phyloP scores from a whole-genome alignment of 2,329 filamentous ascomycete genomes.

The Dendryphion nanum region DNA sequence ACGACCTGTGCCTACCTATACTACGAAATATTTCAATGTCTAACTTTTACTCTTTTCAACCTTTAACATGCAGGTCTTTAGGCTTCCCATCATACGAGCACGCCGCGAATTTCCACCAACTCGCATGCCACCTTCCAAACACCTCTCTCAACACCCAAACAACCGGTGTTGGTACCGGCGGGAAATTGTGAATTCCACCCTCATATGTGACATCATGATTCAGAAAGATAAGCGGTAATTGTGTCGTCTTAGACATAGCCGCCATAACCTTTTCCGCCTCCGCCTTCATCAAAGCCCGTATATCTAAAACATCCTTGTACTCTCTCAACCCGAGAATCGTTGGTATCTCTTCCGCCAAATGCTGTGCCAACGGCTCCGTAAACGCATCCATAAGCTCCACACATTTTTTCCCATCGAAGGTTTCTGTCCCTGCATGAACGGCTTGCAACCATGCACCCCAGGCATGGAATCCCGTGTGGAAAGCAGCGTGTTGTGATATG shows the following conservation, averaged over 20 bases:
- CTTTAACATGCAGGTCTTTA: slow-evolving; percentile 8
- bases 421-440: slow-evolving; percentile 22
- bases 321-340: slow-evolving; percentile 18
- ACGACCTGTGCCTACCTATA: too few relatives aligned
- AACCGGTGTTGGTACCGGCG: slow-evolving; percentile 55
- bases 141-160: slow-evolving; percentile 63
- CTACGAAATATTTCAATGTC: too few relatives aligned
- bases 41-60: too few relatives aligned
- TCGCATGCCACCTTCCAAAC: slow-evolving; percentile 56
- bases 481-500: slow-evolving; percentile 55
- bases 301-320: slow-evolving; percentile 20
- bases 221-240: slow-evolving; percentile 11
- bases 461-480: slow-evolving; percentile 52
- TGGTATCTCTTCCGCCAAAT: slow-evolving; percentile 27
- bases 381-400: slow-evolving; percentile 28
- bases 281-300: slow-evolving; percentile 15
- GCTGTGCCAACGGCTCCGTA: slow-evolving; percentile 16
- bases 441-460: slow-evolving; percentile 54
- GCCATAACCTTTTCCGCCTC: slow-evolving; percentile 23
- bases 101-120: slow-evolving; percentile 20
- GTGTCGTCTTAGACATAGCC: slow-evolving; percentile 4
- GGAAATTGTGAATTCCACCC: slow-evolving; percentile 12
- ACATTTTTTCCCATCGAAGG: slow-evolving; percentile 18
- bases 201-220: slow-evolving; percentile 18
- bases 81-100: slow-evolving; percentile 14